Evolutionary conservation across 2,329 filamentous ascomycete species (phyloP), one percentile per base, ranked within the genome.

Genomic region (Sarocladium oryzae): DNA sequence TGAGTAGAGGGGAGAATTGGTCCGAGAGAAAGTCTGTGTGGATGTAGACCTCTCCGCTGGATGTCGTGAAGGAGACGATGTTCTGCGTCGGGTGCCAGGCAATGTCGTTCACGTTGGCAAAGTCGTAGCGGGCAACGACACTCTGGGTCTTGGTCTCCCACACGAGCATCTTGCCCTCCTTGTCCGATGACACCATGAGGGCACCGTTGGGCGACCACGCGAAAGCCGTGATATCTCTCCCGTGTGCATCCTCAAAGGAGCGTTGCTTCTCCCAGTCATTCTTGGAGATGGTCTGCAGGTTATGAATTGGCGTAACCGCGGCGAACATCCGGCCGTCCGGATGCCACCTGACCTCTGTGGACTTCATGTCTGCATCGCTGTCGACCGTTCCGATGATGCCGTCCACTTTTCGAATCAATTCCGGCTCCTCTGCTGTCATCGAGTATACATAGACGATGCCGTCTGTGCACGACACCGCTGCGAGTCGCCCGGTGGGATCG

Each of bases 171-270:
- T 82, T 88, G 58, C 79, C 78, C 61, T 87, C 84, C 58, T 81
- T 82, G 55, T 74, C 82, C 15, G 85, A 82, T 16, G 82, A 82
- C 9, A 84, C 89, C 20, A 99, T 75, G 60, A 99, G 75, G 1
- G 91, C 88, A 35, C 93, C 93, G 63, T 99, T 99, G 2, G 90
- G 89, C 13, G 92, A 96, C 93, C 93, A 99, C 32, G 88, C 84
- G 32, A 95, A 70, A 2, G 91, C 87, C 0, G 89, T 96, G 53
- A 99, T 85, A 57, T 95, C 88, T 16, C 85, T 85, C 37, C 83
- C 82, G 63, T 97, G 93, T 0, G 86, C 89, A 26, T 84, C 83
- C 13, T 82, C 72, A 64, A 99, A 99, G 0, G 74, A 70, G 54
- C 86, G 81, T 66, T 97, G 90, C 58, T 86, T 85, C 63, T 90